These are phyloP conservation scores for Aspergillus sp. DNA, from an alignment of 2,329 filamentous ascomycete genomes.

Conservation along the genomic window DNA sequence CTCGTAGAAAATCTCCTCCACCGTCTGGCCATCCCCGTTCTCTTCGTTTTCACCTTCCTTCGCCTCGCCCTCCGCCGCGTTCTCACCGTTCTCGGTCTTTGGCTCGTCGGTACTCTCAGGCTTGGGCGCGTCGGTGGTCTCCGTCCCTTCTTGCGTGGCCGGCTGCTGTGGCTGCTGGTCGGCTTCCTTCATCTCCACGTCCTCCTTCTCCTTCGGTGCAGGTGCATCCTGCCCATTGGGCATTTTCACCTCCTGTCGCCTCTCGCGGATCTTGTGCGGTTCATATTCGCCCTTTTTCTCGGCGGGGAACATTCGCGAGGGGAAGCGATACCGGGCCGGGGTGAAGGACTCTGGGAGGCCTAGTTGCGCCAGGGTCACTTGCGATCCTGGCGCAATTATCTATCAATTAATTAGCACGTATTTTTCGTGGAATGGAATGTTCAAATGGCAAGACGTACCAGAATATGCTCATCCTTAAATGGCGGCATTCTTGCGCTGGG, in stretches of 20 bases:
- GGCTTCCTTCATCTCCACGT: constrained; percentile 49
- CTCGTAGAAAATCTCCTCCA: constrained; percentile 66
- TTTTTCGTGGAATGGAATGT: background rate
- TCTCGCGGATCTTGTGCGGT: constrained; percentile 73
- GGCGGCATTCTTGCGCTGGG: constrained; percentile 42
- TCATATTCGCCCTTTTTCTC: constrained; percentile 77
- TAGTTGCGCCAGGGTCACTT: constrained; percentile 86
- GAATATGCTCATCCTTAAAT: constrained; percentile 54
- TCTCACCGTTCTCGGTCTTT: constrained; percentile 31
- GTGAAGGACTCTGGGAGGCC: constrained; percentile 89
- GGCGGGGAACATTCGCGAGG: constrained; percentile 87
- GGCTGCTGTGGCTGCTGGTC: constrained; percentile 16
- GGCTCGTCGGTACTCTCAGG: constrained; percentile 23
- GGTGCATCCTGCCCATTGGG: constrained; percentile 10
- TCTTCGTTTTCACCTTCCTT: constrained; percentile 26
- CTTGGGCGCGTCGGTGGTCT: constrained; percentile 17
- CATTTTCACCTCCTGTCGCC: constrained; percentile 28
- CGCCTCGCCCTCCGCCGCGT: constrained; percentile 13
- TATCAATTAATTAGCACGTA: constrained; percentile 22
- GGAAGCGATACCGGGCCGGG: constrained; percentile 79
- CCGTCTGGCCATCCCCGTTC: constrained; percentile 28
- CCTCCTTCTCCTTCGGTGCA: constrained; percentile 24
- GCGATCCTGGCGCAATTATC: constrained; percentile 68
- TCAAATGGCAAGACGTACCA: constrained; percentile 38
- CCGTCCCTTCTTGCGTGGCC: constrained; percentile 16